A percentile compares a stretch with the other conserved stretches of the same genome.
Conservation (phyloP, 2,329 filamentous ascomycete genomes). For the Rutstroemia sp. region DNA sequence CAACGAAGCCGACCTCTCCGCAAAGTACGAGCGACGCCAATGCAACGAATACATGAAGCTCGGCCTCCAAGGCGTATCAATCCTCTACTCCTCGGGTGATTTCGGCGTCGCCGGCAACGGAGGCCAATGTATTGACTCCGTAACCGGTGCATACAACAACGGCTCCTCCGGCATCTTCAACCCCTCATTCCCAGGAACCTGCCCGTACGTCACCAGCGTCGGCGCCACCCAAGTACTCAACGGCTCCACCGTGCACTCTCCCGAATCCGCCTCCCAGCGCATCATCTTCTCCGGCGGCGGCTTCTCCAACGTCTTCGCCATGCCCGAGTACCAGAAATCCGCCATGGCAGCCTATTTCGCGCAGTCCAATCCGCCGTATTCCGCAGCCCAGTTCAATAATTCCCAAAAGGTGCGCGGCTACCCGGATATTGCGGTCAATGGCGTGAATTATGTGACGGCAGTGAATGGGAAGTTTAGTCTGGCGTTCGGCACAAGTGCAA, state of each 20-base stretch:
- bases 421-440: slow-evolving; percentile 31
- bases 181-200: slow-evolving; percentile 56
- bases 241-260: slow-evolving; percentile 22
- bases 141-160: slow-evolving; percentile 12
- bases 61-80: slow-evolving; percentile 42
- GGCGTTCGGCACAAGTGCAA: slow-evolving; percentile 40
- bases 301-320: slow-evolving; percentile 27
- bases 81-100: slow-evolving; percentile 31
- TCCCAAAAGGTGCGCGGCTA: slow-evolving; percentile 29
- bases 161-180: slow-evolving; percentile 21
- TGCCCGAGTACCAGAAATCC: slow-evolving; percentile 4
- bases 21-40: slow-evolving; percentile 43
- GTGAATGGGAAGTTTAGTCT: slow-evolving; percentile 36
- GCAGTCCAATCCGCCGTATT: slow-evolving; percentile 11
- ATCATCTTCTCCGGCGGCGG: slow-evolving; percentile 55
- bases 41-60: slow-evolving; percentile 52
- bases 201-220: slow-evolving; percentile 60
- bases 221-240: slow-evolving; percentile 48
- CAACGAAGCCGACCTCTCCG: slow-evolving; percentile 43
- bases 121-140: slow-evolving; percentile 22
- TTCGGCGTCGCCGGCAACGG: slow-evolving; percentile 30
- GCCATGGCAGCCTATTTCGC: slow-evolving; percentile 2
- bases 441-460: slow-evolving; percentile 37
- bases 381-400: slow-evolving; percentile 38
- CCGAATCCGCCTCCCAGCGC: slow-evolving; percentile 39